Conservation (phyloP, 23 red algal species). For the Chondrus crispus region DNA sequence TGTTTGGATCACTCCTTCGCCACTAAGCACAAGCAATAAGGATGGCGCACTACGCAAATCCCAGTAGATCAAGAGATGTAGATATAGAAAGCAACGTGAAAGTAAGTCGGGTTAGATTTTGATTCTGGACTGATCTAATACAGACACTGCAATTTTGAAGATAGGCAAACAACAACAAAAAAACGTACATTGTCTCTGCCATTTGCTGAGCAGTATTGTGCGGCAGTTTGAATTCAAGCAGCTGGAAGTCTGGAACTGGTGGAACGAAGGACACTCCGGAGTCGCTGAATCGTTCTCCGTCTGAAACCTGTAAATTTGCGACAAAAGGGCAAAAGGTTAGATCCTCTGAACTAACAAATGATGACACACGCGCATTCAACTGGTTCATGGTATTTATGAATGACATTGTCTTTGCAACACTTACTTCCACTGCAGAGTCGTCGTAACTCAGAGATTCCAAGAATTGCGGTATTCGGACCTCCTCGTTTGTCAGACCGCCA, state of each 20-base stretch:
- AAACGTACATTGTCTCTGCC: constrained; percentile 48
- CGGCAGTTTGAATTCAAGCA: constrained; percentile 39
- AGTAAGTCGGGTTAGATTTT: too few species aligned
- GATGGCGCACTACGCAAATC: constrained; percentile 35
- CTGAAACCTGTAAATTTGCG: constrained; percentile 8
- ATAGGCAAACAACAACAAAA: too few species aligned
- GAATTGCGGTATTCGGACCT: background rate
- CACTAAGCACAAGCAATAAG: constrained; percentile 44
- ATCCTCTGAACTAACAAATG: background rate
- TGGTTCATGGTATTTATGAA: too few species aligned
- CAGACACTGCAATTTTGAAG: too few species aligned
- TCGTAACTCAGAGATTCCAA: constrained; percentile 35
- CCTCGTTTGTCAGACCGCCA: constrained; percentile 35
- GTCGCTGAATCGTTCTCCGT: constrained; percentile 44
- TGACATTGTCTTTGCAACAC: background rate
- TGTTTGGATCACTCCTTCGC: constrained; percentile 15
- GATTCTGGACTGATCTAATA: too few species aligned
- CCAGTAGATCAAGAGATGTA: too few species aligned
- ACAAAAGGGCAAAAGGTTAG: background rate
- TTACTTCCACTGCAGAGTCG: constrained; percentile 39
- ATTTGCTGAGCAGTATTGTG: constrained; percentile 38
- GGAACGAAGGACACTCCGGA: constrained; percentile 33
- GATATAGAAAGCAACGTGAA: too few species aligned
- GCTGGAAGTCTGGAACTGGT: constrained; percentile 50
- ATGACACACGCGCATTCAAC: too few species aligned